Evolutionary conservation across 441 rosid species (phyloP).

Genomic region (Populus trichocarpa): DNA sequence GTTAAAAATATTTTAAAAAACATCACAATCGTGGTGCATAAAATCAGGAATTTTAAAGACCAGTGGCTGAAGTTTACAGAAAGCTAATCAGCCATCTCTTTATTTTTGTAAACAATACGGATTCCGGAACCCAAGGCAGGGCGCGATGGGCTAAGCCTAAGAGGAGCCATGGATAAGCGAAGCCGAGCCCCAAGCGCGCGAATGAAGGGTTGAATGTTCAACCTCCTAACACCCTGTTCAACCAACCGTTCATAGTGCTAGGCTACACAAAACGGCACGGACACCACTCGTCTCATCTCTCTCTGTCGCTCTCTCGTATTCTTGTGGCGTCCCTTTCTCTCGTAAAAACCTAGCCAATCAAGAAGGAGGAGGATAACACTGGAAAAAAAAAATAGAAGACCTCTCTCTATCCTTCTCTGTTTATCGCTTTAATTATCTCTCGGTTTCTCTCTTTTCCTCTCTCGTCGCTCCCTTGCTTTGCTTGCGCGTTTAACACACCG

Average conservation of each 20-base stretch:
- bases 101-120: not conserved
- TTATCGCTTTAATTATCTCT: not conserved
- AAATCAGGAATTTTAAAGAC: no score
- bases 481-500: not conserved
- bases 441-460: not conserved
- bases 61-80: no score
- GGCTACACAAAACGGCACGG: not conserved
- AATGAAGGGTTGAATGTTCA: not conserved
- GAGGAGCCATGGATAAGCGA: not conserved
- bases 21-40: no score
- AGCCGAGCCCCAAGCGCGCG: not conserved
- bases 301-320: not conserved
- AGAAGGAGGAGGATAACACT: not conserved
- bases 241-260: not conserved
- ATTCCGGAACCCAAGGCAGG: not conserved
- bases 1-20: no score
- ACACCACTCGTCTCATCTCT: not conserved
- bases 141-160: not conserved
- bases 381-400: not conserved
- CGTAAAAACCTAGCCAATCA: not conserved
- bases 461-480: not conserved
- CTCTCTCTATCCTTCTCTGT: not conserved
- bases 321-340: not conserved
- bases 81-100: not conserved
- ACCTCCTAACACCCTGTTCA: not conserved